A percentile compares a stretch with the other conserved stretches of the same genome.
phyloP scores from a whole-genome alignment of 2,329 filamentous ascomycete species.

The Akanthomyces dipterigenus region DNA sequence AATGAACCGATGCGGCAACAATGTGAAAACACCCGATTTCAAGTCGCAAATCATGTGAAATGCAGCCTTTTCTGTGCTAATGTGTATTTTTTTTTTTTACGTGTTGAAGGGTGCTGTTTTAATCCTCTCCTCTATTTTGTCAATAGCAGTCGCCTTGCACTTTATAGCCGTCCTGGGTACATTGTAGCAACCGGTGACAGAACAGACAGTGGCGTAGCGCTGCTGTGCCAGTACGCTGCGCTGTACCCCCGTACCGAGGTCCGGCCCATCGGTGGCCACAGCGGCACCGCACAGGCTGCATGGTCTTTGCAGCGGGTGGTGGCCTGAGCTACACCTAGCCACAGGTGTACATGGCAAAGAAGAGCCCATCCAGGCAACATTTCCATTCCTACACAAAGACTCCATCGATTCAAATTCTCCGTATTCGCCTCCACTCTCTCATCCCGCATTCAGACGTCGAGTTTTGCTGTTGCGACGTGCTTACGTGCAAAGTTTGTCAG shows the following conservation, averaged over 20 bases:
- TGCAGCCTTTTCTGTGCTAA: no score
- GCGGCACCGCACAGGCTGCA: background rate
- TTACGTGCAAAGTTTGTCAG: background rate
- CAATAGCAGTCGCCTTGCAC: background rate
- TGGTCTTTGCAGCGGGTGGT: background rate
- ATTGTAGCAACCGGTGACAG: no score
- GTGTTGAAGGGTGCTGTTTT: no score
- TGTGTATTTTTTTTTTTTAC: background rate
- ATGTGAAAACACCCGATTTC: background rate
- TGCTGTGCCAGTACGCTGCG: background rate
- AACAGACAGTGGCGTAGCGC: background rate
- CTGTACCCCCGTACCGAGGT: background rate
- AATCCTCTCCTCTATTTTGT: no score
- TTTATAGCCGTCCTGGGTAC: background rate
- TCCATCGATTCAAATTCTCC: no score
- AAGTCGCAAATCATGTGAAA: background rate
- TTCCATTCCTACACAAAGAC: background rate
- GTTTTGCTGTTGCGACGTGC: background rate
- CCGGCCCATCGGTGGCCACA: slow-evolving; percentile 1
- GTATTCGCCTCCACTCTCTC: background rate
- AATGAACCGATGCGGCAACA: background rate
- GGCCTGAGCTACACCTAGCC: background rate
- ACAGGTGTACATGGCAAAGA: no score
- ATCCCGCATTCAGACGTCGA: background rate
- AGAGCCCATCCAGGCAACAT: no score